Percentiles rank a stretch among this genome's conserved stretches.
phyloP scores from a whole-genome alignment of 768 basidiomycete genomes.

The Mycena maculata region DNA sequence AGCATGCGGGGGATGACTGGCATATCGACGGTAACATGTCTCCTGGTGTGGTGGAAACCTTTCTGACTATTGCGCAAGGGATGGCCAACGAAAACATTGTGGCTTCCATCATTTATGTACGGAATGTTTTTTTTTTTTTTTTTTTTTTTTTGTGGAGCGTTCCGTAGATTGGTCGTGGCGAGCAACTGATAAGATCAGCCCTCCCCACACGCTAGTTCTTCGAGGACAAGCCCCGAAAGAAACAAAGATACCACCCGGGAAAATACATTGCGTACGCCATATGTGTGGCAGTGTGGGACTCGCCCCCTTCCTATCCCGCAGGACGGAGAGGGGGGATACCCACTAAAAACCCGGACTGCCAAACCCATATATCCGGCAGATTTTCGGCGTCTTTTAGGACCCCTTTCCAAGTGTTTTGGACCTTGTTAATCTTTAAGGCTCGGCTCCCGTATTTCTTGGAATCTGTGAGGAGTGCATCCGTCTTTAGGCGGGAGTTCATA shows the following conservation, averaged over 20 bases:
- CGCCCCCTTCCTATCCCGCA: background rate
- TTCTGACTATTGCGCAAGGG: too few relatives aligned
- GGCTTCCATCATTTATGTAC: too few relatives aligned
- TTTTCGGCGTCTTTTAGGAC: constrained; percentile 15
- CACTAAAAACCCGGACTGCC: constrained; percentile 17
- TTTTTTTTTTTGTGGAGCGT: too few relatives aligned
- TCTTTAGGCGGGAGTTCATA: background rate
- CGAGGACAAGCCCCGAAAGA: too few relatives aligned
- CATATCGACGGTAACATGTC: constrained; percentile 49
- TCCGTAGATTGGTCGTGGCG: too few relatives aligned
- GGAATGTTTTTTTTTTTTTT: too few relatives aligned
- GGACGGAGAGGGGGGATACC: constrained; percentile 15
- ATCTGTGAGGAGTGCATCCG: background rate
- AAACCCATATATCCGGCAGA: background rate
- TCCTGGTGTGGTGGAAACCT: too few relatives aligned
- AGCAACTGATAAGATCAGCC: too few relatives aligned
- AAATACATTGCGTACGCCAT: constrained; percentile 3
- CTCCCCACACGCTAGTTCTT: too few relatives aligned
- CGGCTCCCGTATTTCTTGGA: background rate
- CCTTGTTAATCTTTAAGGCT: background rate
- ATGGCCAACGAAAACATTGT: too few relatives aligned
- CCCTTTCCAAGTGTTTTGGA: constrained; percentile 3
- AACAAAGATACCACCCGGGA: background rate
- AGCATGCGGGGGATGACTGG: constrained; percentile 46
- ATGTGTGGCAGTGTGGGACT: constrained; percentile 13